These are phyloP conservation scores for Aquilaria malaccensis DNA, from an alignment of 345 rosid species.

Conservation along the genomic window DNA sequence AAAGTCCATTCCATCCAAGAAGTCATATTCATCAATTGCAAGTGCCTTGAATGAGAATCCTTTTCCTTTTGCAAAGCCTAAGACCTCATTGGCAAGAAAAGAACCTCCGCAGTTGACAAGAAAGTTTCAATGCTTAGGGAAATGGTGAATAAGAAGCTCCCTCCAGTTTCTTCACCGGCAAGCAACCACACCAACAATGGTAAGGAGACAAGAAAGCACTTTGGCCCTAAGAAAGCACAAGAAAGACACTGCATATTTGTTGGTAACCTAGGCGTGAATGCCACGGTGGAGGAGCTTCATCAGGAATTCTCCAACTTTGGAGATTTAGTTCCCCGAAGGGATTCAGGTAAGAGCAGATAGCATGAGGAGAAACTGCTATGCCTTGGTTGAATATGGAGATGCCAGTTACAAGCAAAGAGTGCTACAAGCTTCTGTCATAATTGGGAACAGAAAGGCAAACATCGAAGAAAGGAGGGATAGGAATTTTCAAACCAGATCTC, in stretches of 20 bases:
- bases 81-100: background rate
- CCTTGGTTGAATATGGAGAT: slow-evolving; percentile 3
- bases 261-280: background rate
- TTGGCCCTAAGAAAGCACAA: too few relatives aligned
- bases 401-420: background rate
- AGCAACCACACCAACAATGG: too few relatives aligned
- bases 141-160: background rate
- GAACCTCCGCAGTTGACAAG: background rate
- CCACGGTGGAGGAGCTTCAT: background rate
- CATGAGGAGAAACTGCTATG: background rate
- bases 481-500: background rate
- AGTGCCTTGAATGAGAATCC: background rate
- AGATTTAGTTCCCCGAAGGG: background rate
- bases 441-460: background rate
- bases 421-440: slow-evolving; percentile 1
- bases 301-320: slow-evolving; percentile 4
- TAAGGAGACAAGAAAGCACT: too few relatives aligned
- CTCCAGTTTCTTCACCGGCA: too few relatives aligned
- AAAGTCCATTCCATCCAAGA: background rate
- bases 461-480: background rate
- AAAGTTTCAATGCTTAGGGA: background rate
- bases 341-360: slow-evolving; percentile 1
- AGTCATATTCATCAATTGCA: background rate
- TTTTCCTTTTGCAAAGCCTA: background rate
- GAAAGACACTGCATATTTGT: background rate